Conservation (phyloP, 257 asterid genomes). For the Rehmannia glutinosa region DNA sequence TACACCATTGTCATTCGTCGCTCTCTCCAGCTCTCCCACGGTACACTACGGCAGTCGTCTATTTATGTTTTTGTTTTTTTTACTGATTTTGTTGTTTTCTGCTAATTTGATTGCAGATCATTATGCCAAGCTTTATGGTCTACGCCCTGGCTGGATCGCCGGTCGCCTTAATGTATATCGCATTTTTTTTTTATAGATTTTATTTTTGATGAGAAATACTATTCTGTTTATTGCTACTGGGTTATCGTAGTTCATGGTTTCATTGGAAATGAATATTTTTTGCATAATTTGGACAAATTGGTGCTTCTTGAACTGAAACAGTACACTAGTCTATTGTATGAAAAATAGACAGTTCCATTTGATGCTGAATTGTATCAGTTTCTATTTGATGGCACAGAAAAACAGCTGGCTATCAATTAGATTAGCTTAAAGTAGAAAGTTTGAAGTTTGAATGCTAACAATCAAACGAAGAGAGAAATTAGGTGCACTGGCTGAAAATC, state of each 20-base stretch:
- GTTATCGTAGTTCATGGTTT: neutral
- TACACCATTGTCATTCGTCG: slow-evolving; percentile 63
- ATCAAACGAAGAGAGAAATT: slow-evolving; percentile 1
- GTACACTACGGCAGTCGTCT: slow-evolving; percentile 20
- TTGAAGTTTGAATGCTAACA: neutral
- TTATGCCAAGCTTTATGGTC: slow-evolving; percentile 57
- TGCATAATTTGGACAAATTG: neutral
- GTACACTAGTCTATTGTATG: neutral
- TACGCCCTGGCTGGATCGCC: slow-evolving; percentile 74
- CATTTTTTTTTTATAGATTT: neutral
- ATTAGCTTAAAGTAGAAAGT: neutral
- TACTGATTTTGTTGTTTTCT: slow-evolving; percentile 7
- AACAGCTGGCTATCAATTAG: neutral
- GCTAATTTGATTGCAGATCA: slow-evolving; percentile 47
- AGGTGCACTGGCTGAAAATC: neutral
- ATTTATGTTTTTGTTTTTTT: neutral
- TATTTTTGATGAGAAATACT: neutral
- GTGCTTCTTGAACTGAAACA: neutral
- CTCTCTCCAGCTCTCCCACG: slow-evolving; percentile 80
- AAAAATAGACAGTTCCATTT: neutral
- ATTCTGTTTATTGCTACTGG: neutral
- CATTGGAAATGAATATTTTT: neutral
- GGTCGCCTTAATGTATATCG: slow-evolving; percentile 55
- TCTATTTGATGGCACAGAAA: slow-evolving; percentile 3
- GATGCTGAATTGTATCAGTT: too few species aligned